phyloP scores from a whole-genome alignment of 225 moss, liverwort and hornwort genomes.

The Antitrichia curtipendula region DNA sequence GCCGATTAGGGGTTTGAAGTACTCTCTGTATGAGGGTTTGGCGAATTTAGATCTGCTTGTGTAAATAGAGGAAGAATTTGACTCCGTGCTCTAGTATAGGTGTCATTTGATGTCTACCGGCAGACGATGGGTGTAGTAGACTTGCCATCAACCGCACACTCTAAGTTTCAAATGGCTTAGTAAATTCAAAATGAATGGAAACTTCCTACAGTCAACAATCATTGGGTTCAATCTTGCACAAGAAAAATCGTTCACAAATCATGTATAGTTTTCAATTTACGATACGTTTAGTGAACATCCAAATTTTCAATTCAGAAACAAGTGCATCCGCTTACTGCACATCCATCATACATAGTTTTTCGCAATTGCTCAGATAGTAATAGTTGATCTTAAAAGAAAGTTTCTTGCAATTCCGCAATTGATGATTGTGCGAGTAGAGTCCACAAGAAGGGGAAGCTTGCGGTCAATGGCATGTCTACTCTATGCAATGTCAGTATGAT shows the following conservation, averaged over 20 bases:
- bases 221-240: background rate
- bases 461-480: background rate
- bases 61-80: background rate
- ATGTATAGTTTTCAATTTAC: background rate
- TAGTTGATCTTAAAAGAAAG: background rate
- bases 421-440: background rate
- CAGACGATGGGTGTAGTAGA: background rate
- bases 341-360: background rate
- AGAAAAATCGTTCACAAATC: background rate
- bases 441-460: background rate
- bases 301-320: too few species aligned
- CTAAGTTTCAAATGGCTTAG: background rate
- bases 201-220: background rate
- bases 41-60: background rate
- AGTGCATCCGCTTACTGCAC: background rate
- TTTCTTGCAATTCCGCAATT: background rate
- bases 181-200: too few species aligned
- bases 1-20: background rate
- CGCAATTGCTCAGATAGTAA: background rate
- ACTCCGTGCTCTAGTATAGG: background rate
- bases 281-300: background rate
- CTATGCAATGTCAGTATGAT: background rate
- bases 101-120: background rate
- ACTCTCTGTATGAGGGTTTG: background rate
- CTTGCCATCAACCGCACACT: background rate